Evolutionary conservation across 179 eudicot species (phyloP).

Genomic region (Drosera spatulata): DNA sequence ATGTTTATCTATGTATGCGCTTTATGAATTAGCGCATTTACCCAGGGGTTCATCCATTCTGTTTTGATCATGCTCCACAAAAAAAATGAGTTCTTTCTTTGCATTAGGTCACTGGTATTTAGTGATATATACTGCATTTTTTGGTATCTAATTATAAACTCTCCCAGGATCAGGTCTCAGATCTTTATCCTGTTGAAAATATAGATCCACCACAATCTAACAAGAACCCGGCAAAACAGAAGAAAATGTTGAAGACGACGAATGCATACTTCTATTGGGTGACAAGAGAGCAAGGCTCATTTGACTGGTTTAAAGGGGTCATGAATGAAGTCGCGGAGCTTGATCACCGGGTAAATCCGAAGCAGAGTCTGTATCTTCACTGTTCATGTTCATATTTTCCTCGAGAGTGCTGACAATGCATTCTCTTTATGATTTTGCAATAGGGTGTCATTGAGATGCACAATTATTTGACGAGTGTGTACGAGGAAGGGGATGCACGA

Average conservation of each 20-base stretch:
- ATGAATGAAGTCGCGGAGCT: constrained; percentile 97
- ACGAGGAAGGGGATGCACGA: constrained; percentile 98
- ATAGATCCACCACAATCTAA: constrained; percentile 15
- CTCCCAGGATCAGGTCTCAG: constrained; percentile 27
- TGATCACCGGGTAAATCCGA: constrained; percentile 64
- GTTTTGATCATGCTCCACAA: too few species aligned
- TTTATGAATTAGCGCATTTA: too few species aligned
- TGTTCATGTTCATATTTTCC: too few species aligned
- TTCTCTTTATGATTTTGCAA: constrained; percentile 3
- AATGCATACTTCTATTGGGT: constrained; percentile 98
- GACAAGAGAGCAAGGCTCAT: constrained; percentile 91
- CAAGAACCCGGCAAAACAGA: constrained; percentile 33
- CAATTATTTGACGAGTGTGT: constrained; percentile 89
- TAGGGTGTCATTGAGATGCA: constrained; percentile 99
- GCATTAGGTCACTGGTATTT: not conserved
- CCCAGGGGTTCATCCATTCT: too few species aligned
- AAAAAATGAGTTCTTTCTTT: not conserved
- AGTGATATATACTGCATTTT: not conserved
- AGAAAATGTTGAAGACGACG: constrained; percentile 68
- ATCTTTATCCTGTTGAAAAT: constrained; percentile 36
- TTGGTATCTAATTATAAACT: not conserved
- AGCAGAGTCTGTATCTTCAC: not conserved
- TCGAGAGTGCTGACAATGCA: too few species aligned
- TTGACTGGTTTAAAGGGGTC: constrained; percentile 99
- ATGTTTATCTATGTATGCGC: too few species aligned